Evolutionary conservation across 768 basidiomycete species (phyloP), one percentile per base, ranked within the genome.

Genomic region (Termitomyces sp.): DNA sequence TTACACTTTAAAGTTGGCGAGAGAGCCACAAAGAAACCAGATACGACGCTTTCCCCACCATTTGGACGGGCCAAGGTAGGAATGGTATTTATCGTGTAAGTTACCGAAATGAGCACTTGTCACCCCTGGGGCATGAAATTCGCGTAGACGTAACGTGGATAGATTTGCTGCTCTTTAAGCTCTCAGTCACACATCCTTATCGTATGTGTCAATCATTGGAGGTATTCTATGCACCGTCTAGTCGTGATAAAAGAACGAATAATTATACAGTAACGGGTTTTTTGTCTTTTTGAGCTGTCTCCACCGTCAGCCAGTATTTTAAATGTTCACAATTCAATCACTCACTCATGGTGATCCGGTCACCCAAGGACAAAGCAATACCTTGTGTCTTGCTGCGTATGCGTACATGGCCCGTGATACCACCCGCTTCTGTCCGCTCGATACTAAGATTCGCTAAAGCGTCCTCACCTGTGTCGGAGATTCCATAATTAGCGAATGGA

Each of bases 381-480:
- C 96, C 96, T 72, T 98, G 96, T 24, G 96, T 98, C 77, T 98
- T 98, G 69, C 92, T 94, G 58, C 96, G 84, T 69, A 98, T 98
- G 54, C 96, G 86, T 9, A 98, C 93, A 73, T 98, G 95, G 0
- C 96, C 96, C 15, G 87, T 87, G 58, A 98, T 88, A 6, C 79
- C 82, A 0, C 94, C 94, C 12, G 77, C 75, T 57, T 93, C 90
- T 46, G 89, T 87, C 66, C 89, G 82, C 70, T 99, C 96, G 61
- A 99, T 86, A 61, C 90, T 93, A 63, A 98, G 73, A 71, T 99
- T 99, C 50, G 96, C 96, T 30, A 99, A 75, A 0, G 96, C 96
- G 67, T 98, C 96, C 73, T 99, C 96, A 58, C 94, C 93, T 93
- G 63, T 30, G 44, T 22, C 49, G 53, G n/a, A 54, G 2, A 36